Evolutionary conservation across 2,329 filamentous ascomycete species (phyloP), one percentile per base, ranked within the genome.

Genomic region (Hysterium pulicare): DNA sequence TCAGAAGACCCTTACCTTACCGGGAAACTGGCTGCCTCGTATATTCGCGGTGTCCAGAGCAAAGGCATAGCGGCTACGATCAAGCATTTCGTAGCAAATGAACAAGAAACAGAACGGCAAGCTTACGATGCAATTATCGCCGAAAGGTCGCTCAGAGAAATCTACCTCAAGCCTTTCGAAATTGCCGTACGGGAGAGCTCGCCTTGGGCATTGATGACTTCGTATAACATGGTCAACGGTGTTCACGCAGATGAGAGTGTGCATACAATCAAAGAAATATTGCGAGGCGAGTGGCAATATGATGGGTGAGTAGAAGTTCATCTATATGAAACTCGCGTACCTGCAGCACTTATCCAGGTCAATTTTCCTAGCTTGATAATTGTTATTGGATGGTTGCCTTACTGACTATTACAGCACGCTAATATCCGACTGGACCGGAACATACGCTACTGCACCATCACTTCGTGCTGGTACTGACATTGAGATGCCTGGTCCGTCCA

Each of bases 1-100:
- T 89, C 86, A 0, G 88, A 93, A 63, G 88, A 93, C 52, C 87
- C 87, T 0, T 77, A 84, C 8, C 74, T 94, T 4, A 87, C 86
- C 0, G 86, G 86, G 23, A 85, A 83, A 48, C 70, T 90, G 46
- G 84, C 85, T 10, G 79, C 84, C 1, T 77, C 84, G 46, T 87
- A 87, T 48, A 83, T 87, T 57, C 81, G 79, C 36, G 86, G 85
- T 6, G 71, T 87, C 41, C 87, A 93, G 58, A 82, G 83, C 19
- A 83, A 81, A 46, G 83, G 84, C 1, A 77, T 93, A 28, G 82
- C 83, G 6, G 86, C 87, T 9, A 88, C 87, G 0, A 82, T 90
- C 52, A 93, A 93, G 71, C 87, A 85, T 61, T 87, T 85, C 47
- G 81, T 84, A 15, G 81, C 74, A n/a, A 87, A 87, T 45, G 84